phyloP scores from a whole-genome alignment of 148 eudicot genomes.

The Rhododendron henanense region DNA sequence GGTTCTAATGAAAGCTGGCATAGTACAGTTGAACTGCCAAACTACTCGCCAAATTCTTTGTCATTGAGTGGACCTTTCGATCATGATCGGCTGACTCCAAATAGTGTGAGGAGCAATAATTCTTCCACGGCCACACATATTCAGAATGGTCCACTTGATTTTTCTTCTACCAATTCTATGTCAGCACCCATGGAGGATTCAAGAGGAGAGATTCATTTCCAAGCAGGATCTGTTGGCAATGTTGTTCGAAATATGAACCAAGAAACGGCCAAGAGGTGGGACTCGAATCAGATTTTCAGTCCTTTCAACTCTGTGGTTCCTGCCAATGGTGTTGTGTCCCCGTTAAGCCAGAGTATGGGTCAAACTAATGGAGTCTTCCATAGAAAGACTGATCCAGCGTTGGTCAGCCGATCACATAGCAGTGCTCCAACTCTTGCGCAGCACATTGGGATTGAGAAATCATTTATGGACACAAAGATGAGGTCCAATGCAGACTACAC shows the following conservation, averaged over 20 bases:
- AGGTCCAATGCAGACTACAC: conserved; percentile 43
- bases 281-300: conserved; percentile 27
- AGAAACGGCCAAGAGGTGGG: conserved; percentile 31
- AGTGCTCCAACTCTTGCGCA: conserved; percentile 25
- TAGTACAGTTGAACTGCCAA: conserved; percentile 15
- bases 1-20: conserved; percentile 31
- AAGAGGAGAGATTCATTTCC: conserved; percentile 28
- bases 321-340: conserved; percentile 15
- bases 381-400: conserved; percentile 18
- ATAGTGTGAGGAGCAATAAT: conserved; percentile 17
- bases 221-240: conserved; percentile 23
- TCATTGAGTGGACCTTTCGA: conserved; percentile 21
- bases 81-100: conserved; percentile 21
- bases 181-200: conserved; percentile 37
- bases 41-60: conserved; percentile 22
- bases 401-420: conserved; percentile 24
- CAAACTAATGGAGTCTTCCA: conserved; percentile 24
- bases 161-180: conserved; percentile 27
- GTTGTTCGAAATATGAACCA: conserved; percentile 19
- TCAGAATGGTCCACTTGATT: conserved; percentile 30
- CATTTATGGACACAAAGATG: conserved; percentile 22
- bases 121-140: conserved; percentile 18
- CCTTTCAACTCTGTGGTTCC: conserved; percentile 22
- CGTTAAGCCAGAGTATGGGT: conserved; percentile 24
- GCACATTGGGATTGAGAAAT: conserved; percentile 29